These are phyloP conservation scores for Pleurotus giganteus DNA, from an alignment of 768 basidiomycete species.

Conservation along the genomic window DNA sequence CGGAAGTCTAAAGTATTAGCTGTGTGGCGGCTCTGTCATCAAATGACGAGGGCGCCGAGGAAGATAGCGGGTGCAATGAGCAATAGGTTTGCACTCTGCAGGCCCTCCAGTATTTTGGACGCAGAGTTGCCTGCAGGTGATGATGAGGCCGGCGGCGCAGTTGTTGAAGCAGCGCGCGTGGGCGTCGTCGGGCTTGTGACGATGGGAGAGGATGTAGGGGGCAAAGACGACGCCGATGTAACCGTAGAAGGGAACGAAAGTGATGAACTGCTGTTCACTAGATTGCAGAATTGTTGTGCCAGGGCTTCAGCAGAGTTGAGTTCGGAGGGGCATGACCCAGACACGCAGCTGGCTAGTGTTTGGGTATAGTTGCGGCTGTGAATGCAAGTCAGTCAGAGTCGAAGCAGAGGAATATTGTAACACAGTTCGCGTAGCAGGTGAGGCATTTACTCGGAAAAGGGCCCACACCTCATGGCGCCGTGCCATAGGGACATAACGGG, in stretches of 20 bases:
- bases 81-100: too few relatives aligned
- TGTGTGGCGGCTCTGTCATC: too few relatives aligned
- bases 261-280: slow-evolving; percentile 31
- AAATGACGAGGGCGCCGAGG: too few relatives aligned
- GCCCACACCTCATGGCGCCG: neutral
- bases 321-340: slow-evolving; percentile 32
- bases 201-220: neutral
- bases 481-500: neutral
- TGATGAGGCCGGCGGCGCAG: too few relatives aligned
- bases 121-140: too few relatives aligned
- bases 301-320: slow-evolving; percentile 39
- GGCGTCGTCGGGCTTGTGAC: neutral
- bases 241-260: slow-evolving; percentile 34
- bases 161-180: too few relatives aligned
- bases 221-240: slow-evolving; percentile 6
- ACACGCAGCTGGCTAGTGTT: slow-evolving; percentile 36
- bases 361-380: slow-evolving; percentile 33
- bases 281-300: slow-evolving; percentile 46
- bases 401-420: too few relatives aligned
- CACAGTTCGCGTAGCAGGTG: too few relatives aligned
- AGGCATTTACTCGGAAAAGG: neutral
- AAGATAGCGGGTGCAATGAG: too few relatives aligned
- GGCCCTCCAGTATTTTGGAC: too few relatives aligned
- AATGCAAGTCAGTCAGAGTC: neutral
- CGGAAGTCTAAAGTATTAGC: too few relatives aligned